A percentile compares a stretch with the other conserved stretches of the same genome.
Evolutionary conservation across 805 yeast species (phyloP).

Genomic region (Grigorovia jiainica): DNA sequence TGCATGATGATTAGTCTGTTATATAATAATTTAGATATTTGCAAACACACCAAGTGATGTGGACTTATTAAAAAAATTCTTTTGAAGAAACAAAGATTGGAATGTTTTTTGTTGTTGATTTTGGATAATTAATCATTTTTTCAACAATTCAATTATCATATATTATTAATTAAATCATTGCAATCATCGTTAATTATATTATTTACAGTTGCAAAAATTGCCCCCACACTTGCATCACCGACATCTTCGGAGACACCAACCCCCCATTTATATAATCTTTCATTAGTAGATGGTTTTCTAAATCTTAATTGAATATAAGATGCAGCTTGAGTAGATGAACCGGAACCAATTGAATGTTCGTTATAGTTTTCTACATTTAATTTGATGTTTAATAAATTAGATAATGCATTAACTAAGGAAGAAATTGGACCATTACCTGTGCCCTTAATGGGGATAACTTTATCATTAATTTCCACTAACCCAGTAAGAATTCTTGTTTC

Average conservation of each 20-base stretch:
- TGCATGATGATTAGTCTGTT: too few species aligned
- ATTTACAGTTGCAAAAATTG: slow-evolving; percentile 59
- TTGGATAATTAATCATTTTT: too few species aligned
- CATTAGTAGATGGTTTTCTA: slow-evolving; percentile 10
- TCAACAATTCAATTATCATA: background rate
- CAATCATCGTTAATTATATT: slow-evolving; percentile 25
- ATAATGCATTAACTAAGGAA: slow-evolving; percentile 56
- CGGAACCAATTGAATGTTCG: slow-evolving; percentile 73
- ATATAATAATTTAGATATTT: too few species aligned
- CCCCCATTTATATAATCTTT: slow-evolving; percentile 55
- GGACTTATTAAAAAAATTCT: too few species aligned
- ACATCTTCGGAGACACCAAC: slow-evolving; percentile 81
- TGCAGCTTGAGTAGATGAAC: slow-evolving; percentile 64
- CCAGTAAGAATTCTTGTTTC: slow-evolving; percentile 32
- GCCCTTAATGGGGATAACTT: slow-evolving; percentile 39
- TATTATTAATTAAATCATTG: slow-evolving; percentile 8
- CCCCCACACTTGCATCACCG: slow-evolving; percentile 64
- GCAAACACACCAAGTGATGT: too few species aligned
- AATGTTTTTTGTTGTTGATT: too few species aligned
- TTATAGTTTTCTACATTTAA: slow-evolving; percentile 61
- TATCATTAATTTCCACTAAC: slow-evolving; percentile 39
- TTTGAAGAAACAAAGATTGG: too few species aligned
- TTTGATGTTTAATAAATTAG: slow-evolving; percentile 36
- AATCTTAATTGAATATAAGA: slow-evolving; percentile 41
- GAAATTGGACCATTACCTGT: slow-evolving; percentile 79